Percentiles rank a stretch among this genome's conserved stretches.
Evolutionary conservation across 2,329 filamentous ascomycete genomes (phyloP).

Genomic region (Ophiostoma perfectum): DNA sequence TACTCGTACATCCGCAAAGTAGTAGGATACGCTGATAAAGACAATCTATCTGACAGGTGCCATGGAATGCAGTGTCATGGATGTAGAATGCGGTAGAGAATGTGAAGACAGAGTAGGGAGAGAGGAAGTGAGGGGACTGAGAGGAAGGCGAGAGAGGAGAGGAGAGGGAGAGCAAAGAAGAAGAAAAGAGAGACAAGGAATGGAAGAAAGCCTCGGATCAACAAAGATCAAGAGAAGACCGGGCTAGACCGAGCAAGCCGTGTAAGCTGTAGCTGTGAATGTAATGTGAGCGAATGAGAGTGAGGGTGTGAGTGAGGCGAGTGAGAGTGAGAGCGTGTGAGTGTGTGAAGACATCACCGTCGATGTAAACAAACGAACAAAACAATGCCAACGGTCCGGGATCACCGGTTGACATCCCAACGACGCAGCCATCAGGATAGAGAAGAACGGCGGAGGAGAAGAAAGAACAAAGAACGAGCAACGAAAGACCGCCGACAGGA

Average conservation of each 20-base stretch:
- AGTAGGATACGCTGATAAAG: too few species aligned
- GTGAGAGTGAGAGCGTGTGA: neutral
- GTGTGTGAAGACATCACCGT: neutral
- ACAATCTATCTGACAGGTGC: too few species aligned
- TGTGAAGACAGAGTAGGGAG: too few species aligned
- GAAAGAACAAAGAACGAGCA: neutral
- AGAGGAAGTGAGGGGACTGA: too few species aligned
- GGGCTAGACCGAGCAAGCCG: neutral
- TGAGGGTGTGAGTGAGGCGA: neutral
- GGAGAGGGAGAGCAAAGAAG: neutral
- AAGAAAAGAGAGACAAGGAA: constrained; percentile 2
- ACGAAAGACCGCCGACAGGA: neutral
- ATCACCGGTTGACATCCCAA: neutral
- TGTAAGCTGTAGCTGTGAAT: neutral
- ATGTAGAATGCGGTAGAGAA: too few species aligned
- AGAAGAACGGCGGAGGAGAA: neutral
- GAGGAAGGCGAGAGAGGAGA: neutral
- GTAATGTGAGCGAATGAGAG: neutral
- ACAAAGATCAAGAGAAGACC: neutral
- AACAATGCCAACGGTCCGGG: neutral
- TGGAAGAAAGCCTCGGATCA: neutral
- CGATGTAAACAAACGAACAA: neutral
- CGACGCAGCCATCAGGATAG: neutral
- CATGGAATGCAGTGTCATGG: too few species aligned
- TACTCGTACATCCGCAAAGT: too few species aligned